Evolutionary conservation across 257 asterid species (phyloP).

Genomic region (Penstemon eatonii): DNA sequence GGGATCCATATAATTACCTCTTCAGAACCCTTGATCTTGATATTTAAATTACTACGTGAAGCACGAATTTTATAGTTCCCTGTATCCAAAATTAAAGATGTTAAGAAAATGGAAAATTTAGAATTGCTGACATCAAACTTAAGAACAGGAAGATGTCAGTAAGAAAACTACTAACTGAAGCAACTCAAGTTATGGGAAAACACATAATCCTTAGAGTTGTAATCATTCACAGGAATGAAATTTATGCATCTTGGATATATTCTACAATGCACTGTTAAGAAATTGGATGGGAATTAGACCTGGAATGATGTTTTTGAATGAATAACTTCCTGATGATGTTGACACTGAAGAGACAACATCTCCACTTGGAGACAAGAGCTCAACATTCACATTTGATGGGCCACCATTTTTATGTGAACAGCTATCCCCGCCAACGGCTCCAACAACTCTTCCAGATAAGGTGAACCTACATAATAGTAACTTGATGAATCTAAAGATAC

Average conservation of each 20-base stretch:
- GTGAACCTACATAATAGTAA: slow-evolving; percentile 62
- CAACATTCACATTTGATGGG: slow-evolving; percentile 77
- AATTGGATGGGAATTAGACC: slow-evolving; percentile 45
- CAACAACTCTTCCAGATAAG: slow-evolving; percentile 72
- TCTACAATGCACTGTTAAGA: slow-evolving; percentile 25
- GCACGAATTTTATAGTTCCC: slow-evolving; percentile 81
- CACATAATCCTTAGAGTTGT: slow-evolving; percentile 15
- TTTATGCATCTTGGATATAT: slow-evolving; percentile 12
- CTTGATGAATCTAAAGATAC: slow-evolving; percentile 30
- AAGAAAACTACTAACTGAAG: slow-evolving; percentile 4
- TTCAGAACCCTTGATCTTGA: slow-evolving; percentile 71
- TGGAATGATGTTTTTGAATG: slow-evolving; percentile 70
- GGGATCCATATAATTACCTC: slow-evolving; percentile 53
- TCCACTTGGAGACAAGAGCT: slow-evolving; percentile 69
- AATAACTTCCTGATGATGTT: slow-evolving; percentile 79
- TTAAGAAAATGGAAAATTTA: slow-evolving; percentile 16
- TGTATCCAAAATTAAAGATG: slow-evolving; percentile 35
- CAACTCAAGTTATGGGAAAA: slow-evolving; percentile 6
- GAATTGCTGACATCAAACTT: slow-evolving; percentile 19
- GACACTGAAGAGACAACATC: slow-evolving; percentile 69
- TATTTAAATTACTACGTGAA: slow-evolving; percentile 64
- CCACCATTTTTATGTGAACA: slow-evolving; percentile 69
- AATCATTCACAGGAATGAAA: slow-evolving; percentile 15
- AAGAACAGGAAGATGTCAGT: slow-evolving; percentile 6
- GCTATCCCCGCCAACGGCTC: slow-evolving; percentile 80